Evolutionary conservation across 306 rosid genomes (phyloP).

Genomic region (Coriaria nepalensis): DNA sequence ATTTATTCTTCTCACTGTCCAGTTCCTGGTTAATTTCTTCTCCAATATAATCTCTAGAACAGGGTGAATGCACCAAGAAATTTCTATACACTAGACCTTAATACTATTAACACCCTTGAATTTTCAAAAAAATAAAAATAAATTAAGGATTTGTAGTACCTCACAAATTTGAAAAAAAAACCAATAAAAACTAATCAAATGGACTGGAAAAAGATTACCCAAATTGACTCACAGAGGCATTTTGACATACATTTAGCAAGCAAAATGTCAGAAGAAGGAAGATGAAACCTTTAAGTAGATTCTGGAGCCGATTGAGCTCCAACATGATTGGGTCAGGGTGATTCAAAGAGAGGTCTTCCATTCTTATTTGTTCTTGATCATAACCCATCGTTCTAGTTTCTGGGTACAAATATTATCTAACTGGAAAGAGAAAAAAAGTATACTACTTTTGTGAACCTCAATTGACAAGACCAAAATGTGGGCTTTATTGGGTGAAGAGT

Average conservation of each 20-base stretch:
- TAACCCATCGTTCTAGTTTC: constrained; percentile 29
- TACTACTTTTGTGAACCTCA: not conserved
- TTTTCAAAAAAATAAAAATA: too few species aligned
- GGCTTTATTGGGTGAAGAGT: constrained; percentile 1
- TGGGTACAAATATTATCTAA: not conserved
- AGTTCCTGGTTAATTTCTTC: too few species aligned
- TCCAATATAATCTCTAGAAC: too few species aligned
- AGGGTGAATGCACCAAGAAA: too few species aligned
- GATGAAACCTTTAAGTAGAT: constrained; percentile 50
- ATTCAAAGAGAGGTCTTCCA: constrained; percentile 36
- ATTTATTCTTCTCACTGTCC: too few species aligned
- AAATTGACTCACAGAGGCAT: too few species aligned
- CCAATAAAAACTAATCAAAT: not conserved
- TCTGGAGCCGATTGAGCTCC: constrained; percentile 62
- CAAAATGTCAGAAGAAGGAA: not conserved
- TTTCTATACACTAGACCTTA: too few species aligned
- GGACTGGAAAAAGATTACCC: not conserved
- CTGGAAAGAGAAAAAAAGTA: constrained; percentile 12
- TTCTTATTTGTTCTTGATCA: constrained; percentile 31
- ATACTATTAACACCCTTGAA: too few species aligned
- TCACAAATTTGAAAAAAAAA: too few species aligned
- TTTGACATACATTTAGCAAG: too few species aligned
- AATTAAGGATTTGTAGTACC: too few species aligned
- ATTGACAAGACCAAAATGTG: not conserved
- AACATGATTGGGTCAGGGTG: constrained; percentile 45